Evolutionary conservation across 768 basidiomycete genomes (phyloP).

Genomic region (Suillus placidus): DNA sequence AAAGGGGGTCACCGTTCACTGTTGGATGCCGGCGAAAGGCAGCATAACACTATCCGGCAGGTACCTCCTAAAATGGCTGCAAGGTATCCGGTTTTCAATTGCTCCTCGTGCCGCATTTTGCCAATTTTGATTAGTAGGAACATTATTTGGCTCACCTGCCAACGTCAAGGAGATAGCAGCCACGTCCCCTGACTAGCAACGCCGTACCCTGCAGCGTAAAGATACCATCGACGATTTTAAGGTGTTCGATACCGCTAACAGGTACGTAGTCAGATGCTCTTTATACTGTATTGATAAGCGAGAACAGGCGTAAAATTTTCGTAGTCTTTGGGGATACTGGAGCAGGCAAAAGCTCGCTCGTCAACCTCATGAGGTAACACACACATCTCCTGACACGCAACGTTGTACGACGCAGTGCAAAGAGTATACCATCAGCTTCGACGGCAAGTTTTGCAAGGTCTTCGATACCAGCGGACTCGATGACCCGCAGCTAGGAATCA

Average conservation of each 20-base stretch:
- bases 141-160: constrained; percentile 37
- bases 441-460: constrained; percentile 11
- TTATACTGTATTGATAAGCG: neutral
- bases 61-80: neutral
- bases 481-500: constrained; percentile 4
- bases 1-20: neutral
- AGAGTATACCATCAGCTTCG: neutral
- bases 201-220: constrained; percentile 38
- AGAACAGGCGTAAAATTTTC: neutral
- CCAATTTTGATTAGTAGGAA: neutral
- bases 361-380: constrained; percentile 33
- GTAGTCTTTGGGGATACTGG: constrained; percentile 13
- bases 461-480: constrained; percentile 25
- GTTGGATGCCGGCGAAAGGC: neutral
- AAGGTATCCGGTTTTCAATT: neutral
- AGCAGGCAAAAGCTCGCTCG: constrained; percentile 36
- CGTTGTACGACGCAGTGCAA: neutral
- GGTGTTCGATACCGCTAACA: constrained; percentile 33
- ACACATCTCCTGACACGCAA: neutral
- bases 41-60: neutral
- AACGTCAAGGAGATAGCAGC: constrained; percentile 41
- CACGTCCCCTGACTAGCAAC: constrained; percentile 35
- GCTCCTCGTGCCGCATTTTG: neutral
- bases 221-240: constrained; percentile 25
- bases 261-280: neutral